Conservation (phyloP, 495 filamentous ascomycete genomes). For the Penicillium ochrochloron region DNA sequence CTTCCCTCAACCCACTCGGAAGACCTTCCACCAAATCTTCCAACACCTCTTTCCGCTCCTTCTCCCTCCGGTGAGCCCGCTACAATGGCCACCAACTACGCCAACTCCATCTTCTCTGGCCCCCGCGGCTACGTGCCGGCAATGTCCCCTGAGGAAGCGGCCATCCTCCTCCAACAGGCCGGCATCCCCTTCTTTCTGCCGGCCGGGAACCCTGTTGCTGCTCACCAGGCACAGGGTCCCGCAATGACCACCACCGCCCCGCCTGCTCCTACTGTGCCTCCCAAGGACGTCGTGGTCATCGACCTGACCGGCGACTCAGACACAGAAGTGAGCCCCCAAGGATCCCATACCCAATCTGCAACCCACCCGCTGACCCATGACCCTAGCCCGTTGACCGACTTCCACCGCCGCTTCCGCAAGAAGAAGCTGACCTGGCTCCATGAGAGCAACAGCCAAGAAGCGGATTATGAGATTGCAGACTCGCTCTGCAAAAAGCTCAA, state of each 20-base stretch:
- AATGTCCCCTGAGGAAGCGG: neutral
- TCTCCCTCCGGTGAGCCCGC: neutral
- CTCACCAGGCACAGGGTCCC: neutral
- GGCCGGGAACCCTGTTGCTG: neutral
- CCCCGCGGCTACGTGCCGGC: neutral
- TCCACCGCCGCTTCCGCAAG: constrained; percentile 5
- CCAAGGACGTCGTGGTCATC: constrained; percentile 14
- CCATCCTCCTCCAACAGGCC: neutral
- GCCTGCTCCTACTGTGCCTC: neutral
- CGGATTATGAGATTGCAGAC: neutral
- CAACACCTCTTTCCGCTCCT: neutral
- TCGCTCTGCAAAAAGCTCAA: constrained; percentile 6
- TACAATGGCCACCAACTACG: constrained; percentile 7
- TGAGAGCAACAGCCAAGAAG: neutral
- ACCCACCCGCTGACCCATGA: constrained; percentile 6
- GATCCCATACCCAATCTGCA: neutral
- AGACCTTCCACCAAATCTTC: neutral
- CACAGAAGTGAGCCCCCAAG: constrained; percentile 17
- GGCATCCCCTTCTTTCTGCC: neutral
- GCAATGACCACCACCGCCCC: neutral
- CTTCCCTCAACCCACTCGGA: neutral
- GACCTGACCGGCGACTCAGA: constrained; percentile 19
- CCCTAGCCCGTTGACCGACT: constrained; percentile 1
- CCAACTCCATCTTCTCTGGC: neutral
- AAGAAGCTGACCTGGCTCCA: constrained; percentile 15